These are phyloP conservation scores for Neopestalotiopsis sp. DNA, from an alignment of 2,329 filamentous ascomycete genomes.

Conservation along the genomic window DNA sequence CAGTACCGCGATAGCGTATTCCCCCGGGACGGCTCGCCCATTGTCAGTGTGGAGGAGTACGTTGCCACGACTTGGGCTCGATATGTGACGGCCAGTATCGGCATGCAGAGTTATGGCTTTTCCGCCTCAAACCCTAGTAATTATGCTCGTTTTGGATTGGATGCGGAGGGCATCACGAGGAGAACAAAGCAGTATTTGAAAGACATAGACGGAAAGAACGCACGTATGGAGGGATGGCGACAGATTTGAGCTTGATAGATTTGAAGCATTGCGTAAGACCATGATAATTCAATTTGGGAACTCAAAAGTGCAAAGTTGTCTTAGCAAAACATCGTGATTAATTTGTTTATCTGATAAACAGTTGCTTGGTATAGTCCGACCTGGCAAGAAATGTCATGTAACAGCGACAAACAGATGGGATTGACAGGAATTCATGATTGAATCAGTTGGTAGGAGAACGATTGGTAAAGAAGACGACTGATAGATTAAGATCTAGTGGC, in stretches of 20 bases:
- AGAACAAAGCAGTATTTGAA: neutral
- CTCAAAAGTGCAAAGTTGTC: no score
- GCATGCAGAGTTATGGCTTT: conserved; percentile 57
- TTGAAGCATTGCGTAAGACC: neutral
- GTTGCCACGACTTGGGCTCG: conserved; percentile 63
- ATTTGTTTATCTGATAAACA: no score
- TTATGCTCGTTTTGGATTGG: neutral
- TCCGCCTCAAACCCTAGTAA: neutral
- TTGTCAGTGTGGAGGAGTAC: conserved; percentile 66
- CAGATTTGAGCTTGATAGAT: neutral
- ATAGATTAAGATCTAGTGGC: no score
- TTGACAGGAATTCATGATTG: no score
- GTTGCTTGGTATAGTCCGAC: no score
- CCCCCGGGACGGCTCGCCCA: conserved; percentile 46
- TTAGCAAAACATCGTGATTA: neutral
- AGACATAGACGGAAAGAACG: neutral
- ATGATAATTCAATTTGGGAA: no score
- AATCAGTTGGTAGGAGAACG: no score
- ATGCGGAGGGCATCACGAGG: neutral
- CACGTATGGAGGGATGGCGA: neutral
- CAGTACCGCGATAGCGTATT: conserved; percentile 53
- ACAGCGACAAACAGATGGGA: no score
- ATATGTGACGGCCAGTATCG: conserved; percentile 61
- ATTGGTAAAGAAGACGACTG: no score
- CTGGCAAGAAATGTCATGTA: no score